Conservation (phyloP, 179 eudicot genomes). For the Beta lomatogona region DNA sequence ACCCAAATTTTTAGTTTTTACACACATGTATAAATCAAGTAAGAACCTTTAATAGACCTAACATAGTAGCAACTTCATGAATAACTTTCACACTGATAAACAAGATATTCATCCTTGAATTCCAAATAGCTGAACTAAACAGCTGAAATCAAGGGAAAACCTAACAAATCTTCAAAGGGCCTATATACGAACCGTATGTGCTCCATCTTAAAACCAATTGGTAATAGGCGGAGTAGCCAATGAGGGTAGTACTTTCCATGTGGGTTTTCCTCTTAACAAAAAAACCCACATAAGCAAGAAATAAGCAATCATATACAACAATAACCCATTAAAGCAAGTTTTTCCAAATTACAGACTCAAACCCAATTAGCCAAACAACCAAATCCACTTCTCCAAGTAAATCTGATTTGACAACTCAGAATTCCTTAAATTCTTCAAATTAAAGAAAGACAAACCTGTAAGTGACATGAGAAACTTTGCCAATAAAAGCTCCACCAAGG, state of each 20-base stretch:
- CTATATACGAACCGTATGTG: no score
- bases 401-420: neutral
- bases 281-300: neutral
- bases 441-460: conserved; percentile 52
- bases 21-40: neutral
- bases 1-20: neutral
- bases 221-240: no score
- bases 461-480: conserved; percentile 86
- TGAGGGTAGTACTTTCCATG: no score
- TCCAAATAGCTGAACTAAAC: neutral
- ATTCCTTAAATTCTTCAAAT: neutral
- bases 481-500: conserved; percentile 96
- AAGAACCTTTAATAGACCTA: neutral
- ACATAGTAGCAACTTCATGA: neutral
- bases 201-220: no score
- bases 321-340: neutral
- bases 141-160: neutral
- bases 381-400: neutral
- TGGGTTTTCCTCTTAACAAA: no score
- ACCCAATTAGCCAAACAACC: neutral
- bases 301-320: neutral
- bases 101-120: neutral
- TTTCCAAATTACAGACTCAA: neutral
- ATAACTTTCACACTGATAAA: neutral
- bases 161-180: no score